Base-by-base conservation (phyloP, 257 asterid species). In the Linaria vulgaris region DNA sequence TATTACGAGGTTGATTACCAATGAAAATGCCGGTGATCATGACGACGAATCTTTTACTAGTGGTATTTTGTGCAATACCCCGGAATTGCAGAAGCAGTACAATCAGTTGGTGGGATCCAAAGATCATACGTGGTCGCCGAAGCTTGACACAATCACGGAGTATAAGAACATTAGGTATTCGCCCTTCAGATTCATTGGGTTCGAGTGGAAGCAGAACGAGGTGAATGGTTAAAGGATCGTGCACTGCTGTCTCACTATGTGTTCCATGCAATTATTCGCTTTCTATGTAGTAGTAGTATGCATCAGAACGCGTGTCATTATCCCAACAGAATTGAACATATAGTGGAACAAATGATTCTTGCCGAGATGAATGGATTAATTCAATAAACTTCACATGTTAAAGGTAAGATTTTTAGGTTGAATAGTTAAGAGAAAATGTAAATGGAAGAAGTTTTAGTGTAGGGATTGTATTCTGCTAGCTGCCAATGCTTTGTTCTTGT, bases 51-150 rank as follows among this genome's bases (percentile, higher is more conserved):
- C 15, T 16, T 19, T 17, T 30, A 19, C 17, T 2, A 56, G 23
- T 8, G 56, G 70, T 19, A 55, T 53, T 19, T 34, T 90, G 31
- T 90, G 97, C 60, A 85, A 79, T 74, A 87, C 97, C 31, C 97
- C 97, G 41, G 97, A 87, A 80, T 64, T 90, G 85, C 77, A 79
- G 81, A 83, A 80, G 72, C 90, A 81, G 24, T 87, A 85, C 58
- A 76, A 74, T 57, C 85, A 83, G 61, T 59, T 90, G 55, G 95
- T 90, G 20, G 91, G 92, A 41, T 56, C 80, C 0, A 80, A 58
- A 54, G 94, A 77, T 27, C 88, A 83, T 69, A 34, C 66, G 8
- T 90, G 96, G 96, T 90, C 95, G 27, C 97, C 97, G 0, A 90
- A 85, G 19, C 73, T 90, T 5, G 96, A 90, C 73, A 85, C 97